Evolutionary conservation across 441 rosid genomes (phyloP), one percentile per base, ranked within the genome.

Genomic region (Arabidopsis hybrid): DNA sequence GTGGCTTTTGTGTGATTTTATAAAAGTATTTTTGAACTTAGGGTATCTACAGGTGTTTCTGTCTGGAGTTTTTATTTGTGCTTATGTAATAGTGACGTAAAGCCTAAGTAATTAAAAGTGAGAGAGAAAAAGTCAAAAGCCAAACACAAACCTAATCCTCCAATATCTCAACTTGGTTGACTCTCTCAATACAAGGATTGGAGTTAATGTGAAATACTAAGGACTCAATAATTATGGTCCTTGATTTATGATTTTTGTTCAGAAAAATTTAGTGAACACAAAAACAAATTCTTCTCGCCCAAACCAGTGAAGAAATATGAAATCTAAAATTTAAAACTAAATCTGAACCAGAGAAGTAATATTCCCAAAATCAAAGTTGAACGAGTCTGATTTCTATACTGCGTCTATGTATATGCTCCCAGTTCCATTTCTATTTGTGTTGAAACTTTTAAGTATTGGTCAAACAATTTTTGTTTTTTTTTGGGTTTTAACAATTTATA

Each of bases 121-220:
- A 16, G 13, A 39, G 60, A 43, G 65, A 67, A 11, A 72, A 78
- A 36, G 77, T 72, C 77, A 78, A 78, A 72, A 60, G 69, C 59
- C 39, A 10, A 71, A 61, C 59, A 60, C 53, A 72, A 78, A 78
- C 81, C 81, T 78, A 78, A 78, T 67, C 74, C 38, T 78, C 81
- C 81, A 78, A 60, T 71, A 78, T 66, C 66, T 60, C 55, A 49
- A 49, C 0, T 56, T 69, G n/a, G 73, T 78, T 72, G 81, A 72
- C 67, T 71, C 58, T 64, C 62, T 57, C 66, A 31, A 64, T 39
- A 31, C 7, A 29, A 29, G 6, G 0, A 8, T 26, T 34, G 61
- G 45, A 65, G 77, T 66, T 51, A 66, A 77, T 42, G 76, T 59
- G 69, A 71, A 71, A 65, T 45, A 49, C 6, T 32, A 46, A 46